Conservation (phyloP, 768 basidiomycete species). For the Tulasnella sp. region DNA sequence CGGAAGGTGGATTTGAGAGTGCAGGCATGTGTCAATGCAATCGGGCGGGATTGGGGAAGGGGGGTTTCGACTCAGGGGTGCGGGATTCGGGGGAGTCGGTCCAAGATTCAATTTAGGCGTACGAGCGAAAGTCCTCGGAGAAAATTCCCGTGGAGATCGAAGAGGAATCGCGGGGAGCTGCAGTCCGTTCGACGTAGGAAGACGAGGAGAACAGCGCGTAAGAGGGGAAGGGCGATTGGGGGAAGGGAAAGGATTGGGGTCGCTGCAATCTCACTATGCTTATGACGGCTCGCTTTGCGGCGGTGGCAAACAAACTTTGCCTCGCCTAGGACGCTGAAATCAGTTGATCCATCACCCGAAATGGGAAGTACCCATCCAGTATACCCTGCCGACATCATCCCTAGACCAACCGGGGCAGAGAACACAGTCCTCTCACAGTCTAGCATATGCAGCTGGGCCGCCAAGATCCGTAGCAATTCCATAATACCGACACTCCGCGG, state of each 20-base stretch:
- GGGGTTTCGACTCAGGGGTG: background rate
- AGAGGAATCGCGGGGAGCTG: background rate
- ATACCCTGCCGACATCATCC: background rate
- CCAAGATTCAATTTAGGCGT: background rate
- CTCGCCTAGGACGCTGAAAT: background rate
- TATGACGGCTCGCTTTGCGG: background rate
- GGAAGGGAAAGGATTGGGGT: background rate
- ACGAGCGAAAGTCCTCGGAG: background rate
- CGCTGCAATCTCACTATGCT: background rate
- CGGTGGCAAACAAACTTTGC: background rate
- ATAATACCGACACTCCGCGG: background rate
- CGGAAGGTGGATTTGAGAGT: background rate
- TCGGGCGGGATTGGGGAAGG: too few relatives aligned
- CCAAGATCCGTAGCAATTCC: background rate
- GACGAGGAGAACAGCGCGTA: background rate
- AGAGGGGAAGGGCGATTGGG: background rate
- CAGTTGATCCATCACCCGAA: background rate
- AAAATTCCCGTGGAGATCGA: background rate
- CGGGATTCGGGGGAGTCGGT: background rate
- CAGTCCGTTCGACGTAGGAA: background rate
- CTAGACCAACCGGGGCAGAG: background rate
- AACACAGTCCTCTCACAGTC: background rate
- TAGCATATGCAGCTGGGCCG: background rate
- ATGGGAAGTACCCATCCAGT: background rate
- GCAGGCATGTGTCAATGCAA: background rate